These are phyloP conservation scores for Ogataea kodamae DNA, from an alignment of 805 yeast species.

Conservation along the genomic window DNA sequence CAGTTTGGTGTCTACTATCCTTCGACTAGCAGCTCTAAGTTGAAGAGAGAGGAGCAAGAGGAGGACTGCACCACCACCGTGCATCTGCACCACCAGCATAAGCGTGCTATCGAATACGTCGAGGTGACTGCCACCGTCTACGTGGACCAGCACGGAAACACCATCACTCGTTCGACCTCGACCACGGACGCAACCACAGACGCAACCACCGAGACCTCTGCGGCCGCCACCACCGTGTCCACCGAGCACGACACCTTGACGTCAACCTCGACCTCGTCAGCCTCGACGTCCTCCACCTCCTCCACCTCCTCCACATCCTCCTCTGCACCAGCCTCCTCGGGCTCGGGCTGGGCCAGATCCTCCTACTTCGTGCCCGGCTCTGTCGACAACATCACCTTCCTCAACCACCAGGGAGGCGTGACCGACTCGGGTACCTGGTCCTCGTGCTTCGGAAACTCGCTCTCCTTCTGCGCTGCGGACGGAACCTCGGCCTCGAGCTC, in stretches of 20 bases:
- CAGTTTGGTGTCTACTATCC: constrained; percentile 92
- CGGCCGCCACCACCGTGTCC: constrained; percentile 43
- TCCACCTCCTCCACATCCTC: constrained; percentile 10
- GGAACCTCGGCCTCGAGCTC: constrained; percentile 70
- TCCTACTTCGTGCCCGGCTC: constrained; percentile 67
- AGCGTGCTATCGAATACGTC: constrained; percentile 61
- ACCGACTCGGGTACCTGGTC: constrained; percentile 88
- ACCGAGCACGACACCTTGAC: constrained; percentile 22
- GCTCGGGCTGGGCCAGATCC: constrained; percentile 63
- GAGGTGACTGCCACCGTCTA: constrained; percentile 77
- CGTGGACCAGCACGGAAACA: constrained; percentile 58
- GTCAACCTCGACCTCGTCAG: constrained; percentile 30
- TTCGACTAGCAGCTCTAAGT: constrained; percentile 38
- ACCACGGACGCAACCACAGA: constrained; percentile 27
- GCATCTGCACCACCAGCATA: constrained; percentile 50
- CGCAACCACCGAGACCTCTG: constrained; percentile 8
- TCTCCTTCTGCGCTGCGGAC: constrained; percentile 77
- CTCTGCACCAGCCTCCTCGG: constrained; percentile 22
- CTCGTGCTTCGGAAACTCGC: constrained; percentile 82
- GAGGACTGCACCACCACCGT: constrained; percentile 43
- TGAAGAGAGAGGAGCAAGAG: constrained; percentile 37
- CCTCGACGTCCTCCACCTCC: constrained; percentile 14
- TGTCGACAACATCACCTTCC: constrained; percentile 69
- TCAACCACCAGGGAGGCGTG: constrained; percentile 75
- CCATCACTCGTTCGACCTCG: constrained; percentile 25